These are phyloP conservation scores for Solanum clarkiae DNA, from an alignment of 257 asterid species.

Conservation along the genomic window DNA sequence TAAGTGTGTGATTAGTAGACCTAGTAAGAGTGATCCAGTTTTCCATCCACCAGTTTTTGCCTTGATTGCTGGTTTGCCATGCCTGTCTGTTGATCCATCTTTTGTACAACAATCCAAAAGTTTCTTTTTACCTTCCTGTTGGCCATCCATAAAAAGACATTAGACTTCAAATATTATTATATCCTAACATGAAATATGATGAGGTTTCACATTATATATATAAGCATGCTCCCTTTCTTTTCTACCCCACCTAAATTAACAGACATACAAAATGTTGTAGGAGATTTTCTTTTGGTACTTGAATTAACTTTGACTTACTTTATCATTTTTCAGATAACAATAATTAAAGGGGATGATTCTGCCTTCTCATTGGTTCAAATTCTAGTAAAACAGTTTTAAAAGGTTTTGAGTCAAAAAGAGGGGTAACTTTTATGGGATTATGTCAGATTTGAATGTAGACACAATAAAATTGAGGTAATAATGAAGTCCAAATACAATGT, in stretches of 20 bases:
- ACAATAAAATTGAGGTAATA: neutral
- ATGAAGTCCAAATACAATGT: neutral
- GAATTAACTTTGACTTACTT: neutral
- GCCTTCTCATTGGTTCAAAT: neutral
- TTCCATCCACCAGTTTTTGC: constrained; percentile 76
- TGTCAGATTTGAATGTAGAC: neutral
- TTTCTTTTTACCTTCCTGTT: constrained; percentile 42
- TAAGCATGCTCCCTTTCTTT: neutral
- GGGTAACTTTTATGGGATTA: neutral
- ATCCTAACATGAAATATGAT: neutral
- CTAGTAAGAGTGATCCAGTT: constrained; percentile 54
- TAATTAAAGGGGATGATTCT: neutral
- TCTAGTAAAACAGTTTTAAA: neutral
- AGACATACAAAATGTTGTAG: neutral
- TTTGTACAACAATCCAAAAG: constrained; percentile 31
- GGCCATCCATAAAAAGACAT: neutral
- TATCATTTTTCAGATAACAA: neutral
- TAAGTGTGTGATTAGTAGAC: constrained; percentile 10
- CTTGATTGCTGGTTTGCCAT: constrained; percentile 48
- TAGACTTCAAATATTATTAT: neutral
- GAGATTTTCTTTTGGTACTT: neutral
- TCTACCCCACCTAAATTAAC: neutral
- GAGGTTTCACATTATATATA: neutral
- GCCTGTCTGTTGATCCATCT: constrained; percentile 48
- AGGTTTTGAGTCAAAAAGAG: neutral